Evolutionary conservation across 169 alveolate genomes (phyloP), one percentile per base, ranked within the genome.

Genomic region (Eimeria tenella): DNA sequence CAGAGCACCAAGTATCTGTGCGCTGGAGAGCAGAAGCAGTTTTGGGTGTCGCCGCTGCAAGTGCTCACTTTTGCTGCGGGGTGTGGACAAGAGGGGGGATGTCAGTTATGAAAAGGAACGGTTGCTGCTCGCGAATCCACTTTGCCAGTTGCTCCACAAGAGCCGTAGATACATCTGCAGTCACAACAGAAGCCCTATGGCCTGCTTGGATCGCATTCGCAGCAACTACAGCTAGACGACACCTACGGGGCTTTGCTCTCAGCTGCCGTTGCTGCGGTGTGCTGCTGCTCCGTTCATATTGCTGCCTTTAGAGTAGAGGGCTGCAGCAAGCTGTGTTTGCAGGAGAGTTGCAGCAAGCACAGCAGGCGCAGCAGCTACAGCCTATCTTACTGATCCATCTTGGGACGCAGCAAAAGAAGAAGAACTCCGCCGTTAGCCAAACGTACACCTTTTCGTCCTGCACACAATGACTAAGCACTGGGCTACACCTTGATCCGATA

Each of bases 381-480:
- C 55, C 11, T 81, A 52, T n/a, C 92, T 8, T 87, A 93, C 95
- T 86, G 53, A 58, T 93, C 95, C 95, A 93, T 82, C 93, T 9
- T 21, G 95, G 95, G 58, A 86, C 91, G 68, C 93, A 83, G 77
- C 81, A 50, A 53, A 83, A 93, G 70, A 93, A 70, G 58, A 83
- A 92, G 87, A 84, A 93, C 21, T 93, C 95, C 55, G 50, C 56
- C 53, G 94, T 86, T 63, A 68, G 86, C 95, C 95, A 93, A 53
- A 93, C 93, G 84, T 84, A 93, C 52, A 77, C 93, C 53, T 58
- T 68, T 42, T 93, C 94, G 52, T 82, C 77, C 95, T 93, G 81
- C 52, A 55, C 9, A 23, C 79, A 5, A 31, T 49, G 58, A 75
- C 49, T 49, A 21, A 56, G 53, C 71, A 15, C 63, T 58, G 68